Percentiles rank a stretch among this genome's conserved stretches.
phyloP scores from a whole-genome alignment of 495 filamentous ascomycete species.

The Penicillium maclennaniae region DNA sequence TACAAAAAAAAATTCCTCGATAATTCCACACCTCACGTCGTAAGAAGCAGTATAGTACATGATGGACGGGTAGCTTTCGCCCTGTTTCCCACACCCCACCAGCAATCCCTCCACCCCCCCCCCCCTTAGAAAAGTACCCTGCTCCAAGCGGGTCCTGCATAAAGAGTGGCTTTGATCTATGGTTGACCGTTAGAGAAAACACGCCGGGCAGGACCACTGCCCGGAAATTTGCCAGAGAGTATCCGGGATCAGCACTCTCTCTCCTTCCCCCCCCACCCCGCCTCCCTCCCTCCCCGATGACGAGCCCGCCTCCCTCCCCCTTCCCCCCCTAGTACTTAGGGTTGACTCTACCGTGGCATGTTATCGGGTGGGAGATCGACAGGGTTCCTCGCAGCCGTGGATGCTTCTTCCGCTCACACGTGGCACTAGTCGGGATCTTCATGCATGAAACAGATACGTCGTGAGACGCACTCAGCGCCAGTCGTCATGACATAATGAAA shows the following conservation, averaged over 20 bases:
- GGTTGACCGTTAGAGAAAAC: slow-evolving; percentile 16
- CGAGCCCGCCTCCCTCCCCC: slow-evolving; percentile 5
- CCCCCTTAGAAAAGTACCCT: slow-evolving; percentile 6
- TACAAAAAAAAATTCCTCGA: slow-evolving; percentile 11
- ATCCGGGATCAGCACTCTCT: slow-evolving; percentile 19
- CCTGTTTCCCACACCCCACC: slow-evolving; percentile 4
- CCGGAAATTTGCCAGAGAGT: slow-evolving; percentile 16
- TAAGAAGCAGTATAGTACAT: slow-evolving; percentile 19
- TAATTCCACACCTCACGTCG: slow-evolving; percentile 15
- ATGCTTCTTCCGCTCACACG: slow-evolving; percentile 39
- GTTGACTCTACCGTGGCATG: slow-evolving; percentile 2
- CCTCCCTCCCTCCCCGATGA: slow-evolving; percentile 7
- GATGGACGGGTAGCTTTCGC: slow-evolving; percentile 14
- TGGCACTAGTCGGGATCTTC: slow-evolving; percentile 46
- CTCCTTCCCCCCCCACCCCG: no score
- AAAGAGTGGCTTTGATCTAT: slow-evolving; percentile 17
- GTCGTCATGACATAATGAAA: neutral
- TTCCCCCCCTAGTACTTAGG: no score
- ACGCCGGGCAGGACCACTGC: slow-evolving; percentile 7
- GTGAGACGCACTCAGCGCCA: slow-evolving; percentile 4
- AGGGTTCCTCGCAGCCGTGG: slow-evolving; percentile 44
- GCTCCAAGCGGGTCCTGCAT: slow-evolving; percentile 29
- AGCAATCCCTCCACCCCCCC: neutral
- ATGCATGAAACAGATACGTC: slow-evolving; percentile 31
- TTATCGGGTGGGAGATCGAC: slow-evolving; percentile 44